Conservation (phyloP, 768 basidiomycete species). For the Megacollybia marginata region DNA sequence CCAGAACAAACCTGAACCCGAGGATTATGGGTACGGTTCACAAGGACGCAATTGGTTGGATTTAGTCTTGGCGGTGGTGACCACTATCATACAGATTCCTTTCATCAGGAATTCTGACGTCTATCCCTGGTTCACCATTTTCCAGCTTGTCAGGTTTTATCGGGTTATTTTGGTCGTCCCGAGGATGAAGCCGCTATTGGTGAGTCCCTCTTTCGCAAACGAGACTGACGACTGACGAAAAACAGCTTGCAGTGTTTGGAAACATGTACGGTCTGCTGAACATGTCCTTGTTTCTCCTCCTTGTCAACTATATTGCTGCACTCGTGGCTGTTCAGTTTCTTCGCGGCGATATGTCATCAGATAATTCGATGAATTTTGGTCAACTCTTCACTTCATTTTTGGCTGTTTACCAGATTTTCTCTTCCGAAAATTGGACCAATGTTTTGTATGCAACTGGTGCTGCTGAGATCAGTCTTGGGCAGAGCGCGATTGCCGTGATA, state of each 20-base stretch:
- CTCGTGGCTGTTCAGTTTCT: constrained; percentile 79
- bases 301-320: constrained; percentile 83
- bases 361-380: constrained; percentile 62
- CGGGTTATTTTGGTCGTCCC: constrained; percentile 87
- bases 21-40: constrained; percentile 4
- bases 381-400: constrained; percentile 82
- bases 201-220: constrained; percentile 24
- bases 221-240: neutral
- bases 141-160: constrained; percentile 85
- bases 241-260: constrained; percentile 80
- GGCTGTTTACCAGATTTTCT: constrained; percentile 83
- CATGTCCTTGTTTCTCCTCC: constrained; percentile 84
- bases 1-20: neutral
- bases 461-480: constrained; percentile 58
- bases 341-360: constrained; percentile 65
- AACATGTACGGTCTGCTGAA: constrained; percentile 87
- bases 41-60: constrained; percentile 66
- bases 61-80: constrained; percentile 62
- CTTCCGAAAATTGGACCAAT: constrained; percentile 92
- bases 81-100: constrained; percentile 82
- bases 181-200: constrained; percentile 82
- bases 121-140: constrained; percentile 87
- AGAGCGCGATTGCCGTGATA: constrained; percentile 60
- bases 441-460: constrained; percentile 55
- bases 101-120: constrained; percentile 51